Base-by-base conservation (phyloP, 352 stramenopile genomes). In the Pythium aquatile region DNA sequence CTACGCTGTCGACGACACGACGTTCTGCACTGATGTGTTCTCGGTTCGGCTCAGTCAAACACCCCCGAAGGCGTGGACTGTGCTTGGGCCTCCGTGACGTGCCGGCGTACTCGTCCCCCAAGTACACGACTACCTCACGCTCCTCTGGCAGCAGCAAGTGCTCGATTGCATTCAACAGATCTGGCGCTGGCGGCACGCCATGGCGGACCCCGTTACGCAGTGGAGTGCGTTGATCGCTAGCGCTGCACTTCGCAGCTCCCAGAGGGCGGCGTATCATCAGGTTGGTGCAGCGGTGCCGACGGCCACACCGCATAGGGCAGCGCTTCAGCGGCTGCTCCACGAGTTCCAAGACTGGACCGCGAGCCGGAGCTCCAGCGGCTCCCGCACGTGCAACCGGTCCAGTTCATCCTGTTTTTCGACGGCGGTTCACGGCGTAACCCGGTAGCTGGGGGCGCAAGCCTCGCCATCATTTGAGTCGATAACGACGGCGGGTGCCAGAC, bases 141-240 rank as follows among this genome's bases (percentile, higher is more conserved):
- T 2, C 28, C 37, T 24, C 11, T 62, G 56, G 56, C 40, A 62
- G n/a, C 56, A 55, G 4, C 56, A 62, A 24, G 42, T 62, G 1
- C 56, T 62, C 30, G 40, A 8, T 2, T 33, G 26, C 16, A 2
- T 40, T 20, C 1, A 42, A 14, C 8, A 33, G 6, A 62, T 62
- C 42, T 62, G 56, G 56, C 5, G 16, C 1, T 62, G 56, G 56
- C 4, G 56, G 3, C 26, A 62, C 56, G 52, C n/a, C n/a, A n/a
- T n/a, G n/a, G n/a, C n/a, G n/a, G n/a, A n/a, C n/a, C n/a, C n/a
- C n/a, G n/a, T n/a, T n/a, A n/a, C n/a, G n/a, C n/a, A n/a, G n/a
- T n/a, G n/a, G n/a, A n/a, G 51, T 28, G 29, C 52, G 10, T 14
- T 9, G 5, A 9, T 35, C 14, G 47, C 47, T 5, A 30, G 13